A percentile compares a stretch with the other conserved stretches of the same genome.
These are phyloP conservation scores for Aspergillus sp. DNA, from an alignment of 2,329 filamentous ascomycete genomes.

Conservation along the genomic window DNA sequence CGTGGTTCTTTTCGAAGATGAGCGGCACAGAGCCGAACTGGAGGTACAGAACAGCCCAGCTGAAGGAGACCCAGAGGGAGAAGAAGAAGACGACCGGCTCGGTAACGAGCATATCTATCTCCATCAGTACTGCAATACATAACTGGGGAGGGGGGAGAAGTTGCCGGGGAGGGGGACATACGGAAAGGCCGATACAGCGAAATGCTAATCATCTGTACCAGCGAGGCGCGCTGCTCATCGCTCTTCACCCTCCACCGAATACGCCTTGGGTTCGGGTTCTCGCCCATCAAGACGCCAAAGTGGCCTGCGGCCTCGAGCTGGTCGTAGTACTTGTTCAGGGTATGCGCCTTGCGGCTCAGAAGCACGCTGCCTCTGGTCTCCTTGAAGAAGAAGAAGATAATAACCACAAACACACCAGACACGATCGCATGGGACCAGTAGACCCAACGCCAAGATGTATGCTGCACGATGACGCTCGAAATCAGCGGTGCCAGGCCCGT, in stretches of 20 bases:
- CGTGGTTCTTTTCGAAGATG: constrained; percentile 68
- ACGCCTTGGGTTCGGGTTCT: constrained; percentile 45
- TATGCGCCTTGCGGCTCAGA: constrained; percentile 70
- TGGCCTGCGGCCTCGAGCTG: constrained; percentile 66
- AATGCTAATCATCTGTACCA: constrained; percentile 68
- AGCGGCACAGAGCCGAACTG: constrained; percentile 79
- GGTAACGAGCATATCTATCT: constrained; percentile 53
- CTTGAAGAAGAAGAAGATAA: constrained; percentile 69
- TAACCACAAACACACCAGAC: constrained; percentile 61
- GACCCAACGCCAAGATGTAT: constrained; percentile 76
- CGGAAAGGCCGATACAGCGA: constrained; percentile 76
- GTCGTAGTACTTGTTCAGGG: constrained; percentile 77
- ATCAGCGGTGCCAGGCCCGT: constrained; percentile 77
- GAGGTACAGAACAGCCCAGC: constrained; percentile 85
- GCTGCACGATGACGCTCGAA: constrained; percentile 66
- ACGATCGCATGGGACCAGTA: constrained; percentile 83
- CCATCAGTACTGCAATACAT: background rate
- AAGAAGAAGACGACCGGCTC: constrained; percentile 71
- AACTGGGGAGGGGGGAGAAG: background rate
- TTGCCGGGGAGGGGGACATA: constrained; percentile 25
- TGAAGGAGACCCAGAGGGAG: constrained; percentile 84
- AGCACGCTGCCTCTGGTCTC: constrained; percentile 83
- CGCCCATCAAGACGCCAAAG: constrained; percentile 52
- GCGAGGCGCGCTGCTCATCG: constrained; percentile 71
- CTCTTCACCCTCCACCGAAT: constrained; percentile 78